phyloP scores from a whole-genome alignment of 2,329 filamentous ascomycete genomes.

The Pseudogymnoascus sp. region DNA sequence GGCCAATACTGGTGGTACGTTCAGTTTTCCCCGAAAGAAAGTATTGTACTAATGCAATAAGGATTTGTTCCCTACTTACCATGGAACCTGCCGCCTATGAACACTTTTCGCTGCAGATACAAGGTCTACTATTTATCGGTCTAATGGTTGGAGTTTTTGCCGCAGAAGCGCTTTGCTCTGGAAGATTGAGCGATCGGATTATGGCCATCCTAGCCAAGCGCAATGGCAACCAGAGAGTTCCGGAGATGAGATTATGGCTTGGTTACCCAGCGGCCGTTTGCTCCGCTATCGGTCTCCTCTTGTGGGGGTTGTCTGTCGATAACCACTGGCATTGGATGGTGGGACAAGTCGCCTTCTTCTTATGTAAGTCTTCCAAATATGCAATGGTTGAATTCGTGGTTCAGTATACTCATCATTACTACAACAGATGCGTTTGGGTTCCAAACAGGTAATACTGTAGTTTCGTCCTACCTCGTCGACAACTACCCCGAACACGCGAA shows the following conservation, averaged over 20 bases:
- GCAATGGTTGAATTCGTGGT: neutral
- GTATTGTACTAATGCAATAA: neutral
- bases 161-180: conserved; percentile 45
- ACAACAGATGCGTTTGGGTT: conserved; percentile 43
- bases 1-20: conserved; percentile 49
- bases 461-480: conserved; percentile 47
- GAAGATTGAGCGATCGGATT: conserved; percentile 44
- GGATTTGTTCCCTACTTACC: conserved; percentile 15
- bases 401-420: conserved; percentile 8
- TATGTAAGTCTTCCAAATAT: conserved; percentile 35
- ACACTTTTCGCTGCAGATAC: conserved; percentile 35
- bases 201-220: conserved; percentile 38
- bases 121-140: conserved; percentile 45
- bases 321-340: conserved; percentile 48
- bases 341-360: conserved; percentile 46
- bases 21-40: neutral
- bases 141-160: conserved; percentile 45
- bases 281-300: conserved; percentile 41
- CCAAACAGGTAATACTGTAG: conserved; percentile 48
- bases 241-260: conserved; percentile 51
- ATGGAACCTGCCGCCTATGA: conserved; percentile 27
- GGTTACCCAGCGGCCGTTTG: conserved; percentile 44
- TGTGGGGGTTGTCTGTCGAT: conserved; percentile 50
- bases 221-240: conserved; percentile 36
- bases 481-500: conserved; percentile 48